A percentile compares a stretch with the other conserved stretches of the same genome.
These are phyloP conservation scores for Chalaropsis ovoidea DNA, from an alignment of 2,329 filamentous ascomycete genomes.

Conservation along the genomic window DNA sequence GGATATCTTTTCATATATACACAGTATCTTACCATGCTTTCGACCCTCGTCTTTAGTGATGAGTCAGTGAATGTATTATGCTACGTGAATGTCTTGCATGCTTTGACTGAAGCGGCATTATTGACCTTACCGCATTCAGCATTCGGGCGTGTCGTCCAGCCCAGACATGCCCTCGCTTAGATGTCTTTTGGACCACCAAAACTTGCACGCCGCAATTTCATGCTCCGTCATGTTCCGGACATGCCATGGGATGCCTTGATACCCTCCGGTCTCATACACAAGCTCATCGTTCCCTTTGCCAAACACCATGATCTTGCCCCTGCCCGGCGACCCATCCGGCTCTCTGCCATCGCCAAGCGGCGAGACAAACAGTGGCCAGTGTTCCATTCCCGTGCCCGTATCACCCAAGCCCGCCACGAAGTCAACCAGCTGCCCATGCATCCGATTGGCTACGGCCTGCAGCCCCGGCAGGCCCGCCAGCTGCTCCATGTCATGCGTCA, in stretches of 20 bases:
- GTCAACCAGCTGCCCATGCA: conserved; percentile 38
- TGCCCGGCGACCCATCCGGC: conserved; percentile 25
- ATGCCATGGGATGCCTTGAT: conserved; percentile 37
- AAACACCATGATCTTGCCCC: conserved; percentile 44
- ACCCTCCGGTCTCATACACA: conserved; percentile 31
- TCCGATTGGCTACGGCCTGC: conserved; percentile 33
- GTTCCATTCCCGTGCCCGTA: conserved; percentile 25
- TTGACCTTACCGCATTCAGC: neutral
- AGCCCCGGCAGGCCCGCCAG: conserved; percentile 35
- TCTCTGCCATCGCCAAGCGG: conserved; percentile 31
- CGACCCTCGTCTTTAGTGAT: neutral
- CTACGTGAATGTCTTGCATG: neutral
- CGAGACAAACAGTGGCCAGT: conserved; percentile 39
- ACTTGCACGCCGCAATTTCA: conserved; percentile 43
- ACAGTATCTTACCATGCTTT: neutral
- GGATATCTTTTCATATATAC: conserved; percentile 11
- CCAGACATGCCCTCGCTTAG: conserved; percentile 36
- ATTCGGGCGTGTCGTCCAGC: neutral
- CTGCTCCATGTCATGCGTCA: conserved; percentile 36
- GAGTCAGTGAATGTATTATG: neutral
- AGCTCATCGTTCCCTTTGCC: conserved; percentile 50
- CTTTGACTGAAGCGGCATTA: neutral
- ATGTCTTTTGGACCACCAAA: conserved; percentile 50
- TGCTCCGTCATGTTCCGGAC: conserved; percentile 36
- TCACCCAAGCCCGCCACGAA: conserved; percentile 26